phyloP scores from a whole-genome alignment of 768 basidiomycete genomes.

The Boletus vermiculosoides region DNA sequence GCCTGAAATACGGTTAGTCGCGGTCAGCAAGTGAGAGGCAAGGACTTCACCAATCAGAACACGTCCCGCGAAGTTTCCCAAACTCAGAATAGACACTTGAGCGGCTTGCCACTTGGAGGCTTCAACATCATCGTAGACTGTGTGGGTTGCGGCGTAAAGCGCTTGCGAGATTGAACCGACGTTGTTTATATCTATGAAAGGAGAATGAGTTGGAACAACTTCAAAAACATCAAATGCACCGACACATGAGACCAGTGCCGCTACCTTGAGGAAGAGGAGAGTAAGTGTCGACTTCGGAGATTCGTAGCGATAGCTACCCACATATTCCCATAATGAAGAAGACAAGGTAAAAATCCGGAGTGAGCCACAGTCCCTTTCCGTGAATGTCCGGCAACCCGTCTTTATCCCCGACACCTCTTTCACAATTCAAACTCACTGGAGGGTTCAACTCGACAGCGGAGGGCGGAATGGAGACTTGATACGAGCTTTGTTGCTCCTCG shows the following conservation, averaged over 20 bases:
- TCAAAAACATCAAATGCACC: conserved; percentile 18
- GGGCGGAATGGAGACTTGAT: conserved; percentile 18
- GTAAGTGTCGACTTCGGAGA: not conserved
- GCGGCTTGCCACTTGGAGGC: conserved; percentile 76
- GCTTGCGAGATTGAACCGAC: conserved; percentile 77
- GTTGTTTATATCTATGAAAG: conserved; percentile 70
- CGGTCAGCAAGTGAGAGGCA: not conserved
- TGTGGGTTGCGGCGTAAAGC: conserved; percentile 58
- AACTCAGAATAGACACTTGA: conserved; percentile 80
- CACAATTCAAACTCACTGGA: not conserved
- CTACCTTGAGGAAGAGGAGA: conserved; percentile 46
- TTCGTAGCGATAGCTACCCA: conserved; percentile 33
- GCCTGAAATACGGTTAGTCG: conserved; percentile 39
- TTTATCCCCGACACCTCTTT: conserved; percentile 4
- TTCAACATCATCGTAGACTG: conserved; percentile 62
- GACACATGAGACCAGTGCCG: conserved; percentile 78
- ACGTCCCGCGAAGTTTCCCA: conserved; percentile 80
- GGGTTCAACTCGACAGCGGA: conserved; percentile 28
- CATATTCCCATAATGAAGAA: conserved; percentile 54
- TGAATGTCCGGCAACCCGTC: conserved; percentile 48
- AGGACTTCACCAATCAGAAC: conserved; percentile 60
- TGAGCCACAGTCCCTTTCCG: conserved; percentile 50
- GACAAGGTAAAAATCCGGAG: conserved; percentile 64
- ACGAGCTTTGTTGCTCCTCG: conserved; percentile 16
- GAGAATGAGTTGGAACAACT: not conserved